phyloP scores from a whole-genome alignment of 2,329 filamentous ascomycete species.

The Hypoxylon sp. region DNA sequence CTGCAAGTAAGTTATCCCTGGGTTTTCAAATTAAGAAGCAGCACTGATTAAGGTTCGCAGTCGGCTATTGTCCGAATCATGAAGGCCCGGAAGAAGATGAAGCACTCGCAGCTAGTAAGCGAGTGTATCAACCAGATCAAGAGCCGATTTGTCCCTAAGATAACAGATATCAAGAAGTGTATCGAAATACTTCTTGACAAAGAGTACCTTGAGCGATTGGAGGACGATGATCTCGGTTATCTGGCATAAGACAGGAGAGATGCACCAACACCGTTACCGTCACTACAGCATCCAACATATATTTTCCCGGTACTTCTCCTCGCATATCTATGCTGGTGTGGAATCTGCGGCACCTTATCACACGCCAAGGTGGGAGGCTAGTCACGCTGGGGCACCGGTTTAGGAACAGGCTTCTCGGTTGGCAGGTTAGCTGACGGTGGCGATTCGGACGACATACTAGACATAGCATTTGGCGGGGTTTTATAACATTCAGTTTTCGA shows the following conservation, averaged over 20 bases:
- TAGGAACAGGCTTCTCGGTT: constrained; percentile 13
- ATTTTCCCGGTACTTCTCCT: constrained; percentile 22
- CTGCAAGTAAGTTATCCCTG: constrained; percentile 79
- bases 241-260: constrained; percentile 72
- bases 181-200: constrained; percentile 99
- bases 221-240: constrained; percentile 94
- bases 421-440: constrained; percentile 18
- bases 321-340: constrained; percentile 30
- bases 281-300: constrained; percentile 14
- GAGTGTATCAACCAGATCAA: constrained; percentile 97
- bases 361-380: constrained; percentile 6
- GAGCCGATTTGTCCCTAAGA: constrained; percentile 90
- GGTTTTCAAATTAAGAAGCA: not conserved
- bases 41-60: constrained; percentile 60
- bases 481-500: not conserved
- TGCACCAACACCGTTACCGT: not conserved
- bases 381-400: not conserved
- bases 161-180: constrained; percentile 98
- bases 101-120: constrained; percentile 92
- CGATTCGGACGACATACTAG: constrained; percentile 19
- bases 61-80: constrained; percentile 99
- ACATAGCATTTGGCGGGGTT: constrained; percentile 12
- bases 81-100: constrained; percentile 99
- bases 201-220: constrained; percentile 95
- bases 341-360: constrained; percentile 14